Conservation (phyloP, 495 filamentous ascomycete genomes). For the Penicillium atrosanguineum region DNA sequence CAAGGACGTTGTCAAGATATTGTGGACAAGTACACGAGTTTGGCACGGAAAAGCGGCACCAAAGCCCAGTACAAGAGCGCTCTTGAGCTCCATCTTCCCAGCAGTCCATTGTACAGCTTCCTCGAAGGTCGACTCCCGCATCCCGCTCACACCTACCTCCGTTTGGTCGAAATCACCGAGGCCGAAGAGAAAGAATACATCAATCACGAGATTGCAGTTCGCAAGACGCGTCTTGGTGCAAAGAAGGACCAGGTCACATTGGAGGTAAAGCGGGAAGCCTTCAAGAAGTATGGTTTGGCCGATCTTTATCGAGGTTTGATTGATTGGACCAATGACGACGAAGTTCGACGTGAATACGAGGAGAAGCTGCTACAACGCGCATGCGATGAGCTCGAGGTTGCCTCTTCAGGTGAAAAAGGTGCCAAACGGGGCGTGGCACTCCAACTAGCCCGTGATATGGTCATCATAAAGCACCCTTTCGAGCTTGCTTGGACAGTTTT, state of each 20-base stretch:
- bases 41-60: slow-evolving; percentile 68
- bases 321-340: slow-evolving; percentile 87
- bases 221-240: slow-evolving; percentile 84
- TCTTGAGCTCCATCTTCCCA: slow-evolving; percentile 72
- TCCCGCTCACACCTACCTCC: slow-evolving; percentile 77
- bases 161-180: slow-evolving; percentile 82
- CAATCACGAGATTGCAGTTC: slow-evolving; percentile 85
- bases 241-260: slow-evolving; percentile 74
- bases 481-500: slow-evolving; percentile 85
- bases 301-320: slow-evolving; percentile 75
- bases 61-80: slow-evolving; percentile 69
- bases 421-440: slow-evolving; percentile 66
- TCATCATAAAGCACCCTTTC: slow-evolving; percentile 92
- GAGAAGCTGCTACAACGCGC: slow-evolving; percentile 83
- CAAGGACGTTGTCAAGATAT: slow-evolving; percentile 71
- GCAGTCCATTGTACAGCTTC: slow-evolving; percentile 69
- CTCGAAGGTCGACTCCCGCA: slow-evolving; percentile 84
- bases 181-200: slow-evolving; percentile 85
- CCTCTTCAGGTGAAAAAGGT: slow-evolving; percentile 61
- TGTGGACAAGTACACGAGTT: slow-evolving; percentile 74
- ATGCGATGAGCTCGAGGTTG: slow-evolving; percentile 69
- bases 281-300: slow-evolving; percentile 66
- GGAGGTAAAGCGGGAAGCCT: slow-evolving; percentile 85
- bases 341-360: slow-evolving; percentile 77
- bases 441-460: slow-evolving; percentile 81